These are phyloP conservation scores for Pichia deserticola DNA, from an alignment of 805 yeast species.

Conservation along the genomic window DNA sequence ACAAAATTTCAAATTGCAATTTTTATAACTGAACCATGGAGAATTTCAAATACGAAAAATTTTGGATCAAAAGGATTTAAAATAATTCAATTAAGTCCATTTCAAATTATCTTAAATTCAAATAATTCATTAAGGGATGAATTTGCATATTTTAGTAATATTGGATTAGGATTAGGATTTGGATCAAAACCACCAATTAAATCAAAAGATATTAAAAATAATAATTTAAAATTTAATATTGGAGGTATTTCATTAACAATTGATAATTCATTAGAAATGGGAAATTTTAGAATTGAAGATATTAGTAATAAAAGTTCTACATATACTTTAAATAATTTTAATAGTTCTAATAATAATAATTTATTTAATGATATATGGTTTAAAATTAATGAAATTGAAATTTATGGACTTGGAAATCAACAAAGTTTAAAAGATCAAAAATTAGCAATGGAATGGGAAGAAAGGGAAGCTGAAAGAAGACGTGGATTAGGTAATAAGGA, in stretches of 20 bases:
- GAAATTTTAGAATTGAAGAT: constrained; percentile 62
- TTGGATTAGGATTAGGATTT: constrained; percentile 78
- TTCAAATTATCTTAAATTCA: constrained; percentile 44
- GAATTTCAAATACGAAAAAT: constrained; percentile 54
- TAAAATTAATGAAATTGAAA: constrained; percentile 68
- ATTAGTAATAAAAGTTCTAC: constrained; percentile 45
- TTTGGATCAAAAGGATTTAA: constrained; percentile 58
- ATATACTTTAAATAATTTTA: constrained; percentile 13
- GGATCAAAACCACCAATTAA: constrained; percentile 61
- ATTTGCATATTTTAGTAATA: constrained; percentile 58
- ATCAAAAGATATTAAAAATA: constrained; percentile 36
- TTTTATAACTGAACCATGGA: constrained; percentile 54
- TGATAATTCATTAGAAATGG: constrained; percentile 75
- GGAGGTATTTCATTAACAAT: constrained; percentile 74
- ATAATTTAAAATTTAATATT: constrained; percentile 32
- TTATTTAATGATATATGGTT: constrained; percentile 62
- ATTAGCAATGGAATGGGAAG: constrained; percentile 87
- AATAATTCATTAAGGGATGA: constrained; percentile 14
- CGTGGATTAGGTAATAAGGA: constrained; percentile 58
- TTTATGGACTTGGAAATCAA: constrained; percentile 85
- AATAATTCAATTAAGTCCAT: constrained; percentile 65
- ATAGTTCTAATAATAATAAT: constrained; percentile 16
- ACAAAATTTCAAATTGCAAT: constrained; percentile 14
- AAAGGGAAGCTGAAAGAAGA: constrained; percentile 72
- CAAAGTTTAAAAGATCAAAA: constrained; percentile 72